Percentiles rank a stretch among this genome's conserved stretches.
phyloP scores from a whole-genome alignment of 768 basidiomycete species.

The Rhizopogon sp. region DNA sequence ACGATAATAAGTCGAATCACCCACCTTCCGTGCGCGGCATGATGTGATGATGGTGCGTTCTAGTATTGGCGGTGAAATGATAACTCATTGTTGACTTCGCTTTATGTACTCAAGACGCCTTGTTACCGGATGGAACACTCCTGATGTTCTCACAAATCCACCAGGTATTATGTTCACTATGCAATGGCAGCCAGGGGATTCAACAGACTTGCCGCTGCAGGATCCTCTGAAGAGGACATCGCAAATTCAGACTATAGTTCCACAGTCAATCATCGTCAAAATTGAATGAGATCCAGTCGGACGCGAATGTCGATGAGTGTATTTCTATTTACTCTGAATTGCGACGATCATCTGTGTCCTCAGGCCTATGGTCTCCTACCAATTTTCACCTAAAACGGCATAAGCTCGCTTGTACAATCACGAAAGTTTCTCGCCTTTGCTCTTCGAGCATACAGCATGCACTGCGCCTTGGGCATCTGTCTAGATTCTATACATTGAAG shows the following conservation, averaged over 20 bases:
- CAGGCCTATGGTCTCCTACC: too few relatives aligned
- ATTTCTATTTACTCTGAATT: too few relatives aligned
- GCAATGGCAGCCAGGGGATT: slow-evolving; percentile 86
- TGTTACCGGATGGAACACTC: slow-evolving; percentile 74
- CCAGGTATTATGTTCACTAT: slow-evolving; percentile 19
- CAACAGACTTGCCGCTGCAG: slow-evolving; percentile 82
- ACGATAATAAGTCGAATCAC: not conserved
- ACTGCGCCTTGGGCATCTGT: too few relatives aligned
- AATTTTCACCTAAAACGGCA: too few relatives aligned
- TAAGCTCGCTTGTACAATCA: too few relatives aligned
- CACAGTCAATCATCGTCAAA: slow-evolving; percentile 73
- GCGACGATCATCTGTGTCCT: too few relatives aligned
- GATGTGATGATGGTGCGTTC: slow-evolving; percentile 21
- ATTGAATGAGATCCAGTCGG: too few relatives aligned
- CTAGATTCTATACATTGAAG: too few relatives aligned
- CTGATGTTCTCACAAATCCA: slow-evolving; percentile 23
- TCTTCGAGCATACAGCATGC: too few relatives aligned
- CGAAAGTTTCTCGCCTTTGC: too few relatives aligned
- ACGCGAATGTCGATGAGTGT: too few relatives aligned
- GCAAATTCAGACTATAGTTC: slow-evolving; percentile 85
- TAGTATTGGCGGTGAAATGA: too few relatives aligned
- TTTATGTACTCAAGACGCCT: slow-evolving; percentile 89
- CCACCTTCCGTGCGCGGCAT: slow-evolving; percentile 87
- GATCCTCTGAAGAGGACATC: slow-evolving; percentile 88
- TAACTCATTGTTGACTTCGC: slow-evolving; percentile 65